Conservation (phyloP, 805 yeast genomes). For the Dipodascus albidus region DNA sequence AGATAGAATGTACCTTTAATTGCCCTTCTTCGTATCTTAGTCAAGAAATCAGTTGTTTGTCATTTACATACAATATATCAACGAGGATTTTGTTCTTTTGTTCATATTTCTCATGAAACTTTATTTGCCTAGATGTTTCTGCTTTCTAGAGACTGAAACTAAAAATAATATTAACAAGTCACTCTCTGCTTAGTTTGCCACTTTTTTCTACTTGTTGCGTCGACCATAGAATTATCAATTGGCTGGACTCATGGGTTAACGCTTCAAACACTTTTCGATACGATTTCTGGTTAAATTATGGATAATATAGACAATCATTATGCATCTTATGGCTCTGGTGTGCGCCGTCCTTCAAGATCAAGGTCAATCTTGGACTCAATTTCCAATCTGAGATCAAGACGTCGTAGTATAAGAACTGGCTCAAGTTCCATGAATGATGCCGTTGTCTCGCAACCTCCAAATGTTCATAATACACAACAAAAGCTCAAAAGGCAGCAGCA, state of each 20-base stretch:
- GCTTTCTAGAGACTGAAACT: neutral
- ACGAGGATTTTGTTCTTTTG: too few relatives aligned
- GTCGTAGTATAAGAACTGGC: too few relatives aligned
- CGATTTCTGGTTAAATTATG: neutral
- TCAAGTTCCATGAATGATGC: too few relatives aligned
- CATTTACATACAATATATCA: too few relatives aligned
- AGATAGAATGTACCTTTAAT: too few relatives aligned
- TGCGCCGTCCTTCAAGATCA: neutral
- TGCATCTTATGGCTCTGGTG: neutral
- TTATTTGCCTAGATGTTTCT: too few relatives aligned
- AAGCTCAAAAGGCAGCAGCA: too few relatives aligned
- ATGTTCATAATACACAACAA: too few relatives aligned
- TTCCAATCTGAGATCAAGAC: neutral
- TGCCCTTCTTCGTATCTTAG: too few relatives aligned
- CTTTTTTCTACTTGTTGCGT: neutral
- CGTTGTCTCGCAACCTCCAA: too few relatives aligned
- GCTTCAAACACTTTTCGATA: neutral
- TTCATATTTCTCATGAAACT: too few relatives aligned
- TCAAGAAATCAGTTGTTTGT: too few relatives aligned
- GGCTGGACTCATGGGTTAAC: neutral
- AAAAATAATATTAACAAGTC: neutral
- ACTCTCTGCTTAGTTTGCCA: neutral
- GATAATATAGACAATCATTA: neutral
- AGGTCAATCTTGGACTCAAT: neutral
- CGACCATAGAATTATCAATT: neutral